Base-by-base conservation (phyloP, 2,329 filamentous ascomycete species). In the Plenodomus tracheiphilus region DNA sequence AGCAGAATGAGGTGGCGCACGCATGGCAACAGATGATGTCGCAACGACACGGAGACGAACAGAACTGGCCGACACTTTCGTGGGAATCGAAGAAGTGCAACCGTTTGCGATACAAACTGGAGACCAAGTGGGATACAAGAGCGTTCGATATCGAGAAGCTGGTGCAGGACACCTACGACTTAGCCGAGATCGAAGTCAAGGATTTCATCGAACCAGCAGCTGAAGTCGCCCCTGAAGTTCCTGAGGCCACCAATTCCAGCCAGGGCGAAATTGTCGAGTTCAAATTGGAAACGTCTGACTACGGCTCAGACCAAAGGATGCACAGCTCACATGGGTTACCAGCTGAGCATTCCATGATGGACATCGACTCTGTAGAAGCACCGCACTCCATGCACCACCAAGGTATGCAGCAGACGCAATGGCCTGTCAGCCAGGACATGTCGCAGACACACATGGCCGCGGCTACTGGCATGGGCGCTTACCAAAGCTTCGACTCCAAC, bases 11-110 rank as follows among this genome's bases (percentile, higher is more conserved):
- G 28, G 80, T 87, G 37, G 79, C 81, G 54, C 78, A 81, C 43
- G 81, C 82, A 4, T 87, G 85, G 85, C 83, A 84, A 52, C 75
- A 77, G 0, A 70, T 85, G n/a, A 73, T 81, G 47, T 66, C 73
- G 35, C 70, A 75, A 22, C 72, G 82, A 59, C 79, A 85, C 53
- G 77, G 81, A 16, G 81, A 85, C 52, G 80, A 82, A 34, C 71
- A 75, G 21, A 73, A 78, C 44, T 66, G 65, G 66, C 70, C 71
- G 11, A 59, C 59, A 16, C 64, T 75, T 28, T 64, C 83, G 45
- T 87, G 85, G 85, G 83, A 86, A 64, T 83, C 84, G 46, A 83
- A 86, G 65, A 83, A 79, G 50, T 80, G 81, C 7, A 83, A 84
- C 11, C 82, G 85, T 54, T 71, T 87, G 9, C 82, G 86, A 62